phyloP scores from a whole-genome alignment of 2,329 filamentous ascomycete species.

The Calonectria multiphialidica region DNA sequence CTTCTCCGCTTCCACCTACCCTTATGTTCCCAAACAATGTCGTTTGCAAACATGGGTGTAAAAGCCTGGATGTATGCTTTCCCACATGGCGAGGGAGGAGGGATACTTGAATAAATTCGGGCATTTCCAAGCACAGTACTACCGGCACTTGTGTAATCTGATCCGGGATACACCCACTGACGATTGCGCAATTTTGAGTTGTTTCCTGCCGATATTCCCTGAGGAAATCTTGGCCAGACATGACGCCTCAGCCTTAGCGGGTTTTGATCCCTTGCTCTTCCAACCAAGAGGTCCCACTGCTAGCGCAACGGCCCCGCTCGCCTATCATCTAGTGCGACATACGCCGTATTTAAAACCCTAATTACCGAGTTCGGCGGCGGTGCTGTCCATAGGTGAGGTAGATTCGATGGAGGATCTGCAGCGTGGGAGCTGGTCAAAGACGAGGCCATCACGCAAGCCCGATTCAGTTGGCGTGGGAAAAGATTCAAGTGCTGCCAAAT shows the following conservation, averaged over 20 bases:
- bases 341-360: no score
- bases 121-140: neutral
- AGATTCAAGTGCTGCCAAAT: neutral
- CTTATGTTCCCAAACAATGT: neutral
- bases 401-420: neutral
- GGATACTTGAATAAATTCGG: no score
- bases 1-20: neutral
- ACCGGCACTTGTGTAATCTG: neutral
- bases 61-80: no score
- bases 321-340: neutral
- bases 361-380: no score
- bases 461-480: neutral
- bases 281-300: neutral
- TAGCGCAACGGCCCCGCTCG: neutral
- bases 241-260: neutral
- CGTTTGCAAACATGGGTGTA: neutral
- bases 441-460: neutral
- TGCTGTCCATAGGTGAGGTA: no score
- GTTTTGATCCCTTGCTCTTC: neutral
- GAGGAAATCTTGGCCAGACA: neutral
- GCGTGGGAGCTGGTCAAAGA: neutral
- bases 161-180: neutral
- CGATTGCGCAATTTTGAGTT: neutral
- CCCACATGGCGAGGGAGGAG: no score
- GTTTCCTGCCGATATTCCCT: neutral